Base-by-base conservation (phyloP, 2,329 filamentous ascomycete genomes). In the Colletotrichum endophyticum region DNA sequence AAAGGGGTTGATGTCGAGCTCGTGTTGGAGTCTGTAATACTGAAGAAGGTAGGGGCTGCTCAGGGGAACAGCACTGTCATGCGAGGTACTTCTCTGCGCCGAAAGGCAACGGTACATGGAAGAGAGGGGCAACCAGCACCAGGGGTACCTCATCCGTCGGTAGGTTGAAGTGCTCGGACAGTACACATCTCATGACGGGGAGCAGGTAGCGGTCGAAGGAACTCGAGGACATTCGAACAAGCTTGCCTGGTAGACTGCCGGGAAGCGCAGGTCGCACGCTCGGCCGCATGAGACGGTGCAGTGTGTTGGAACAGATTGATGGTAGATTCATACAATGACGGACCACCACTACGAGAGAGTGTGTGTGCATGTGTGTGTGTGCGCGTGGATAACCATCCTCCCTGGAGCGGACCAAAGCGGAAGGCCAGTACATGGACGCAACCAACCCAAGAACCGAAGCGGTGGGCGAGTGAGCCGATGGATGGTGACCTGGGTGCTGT, bases 231-330 rank as follows among this genome's bases (percentile, higher is more conserved):
- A 66, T 69, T 63, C 36, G 64, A 73, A 69, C 70, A 76, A 75
- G 75, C 71, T 75, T 77, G 73, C 73, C 56, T 69, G 30, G 49
- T 30, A 34, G 66, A 77, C 71, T 75, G 66, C 72, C 75, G 75
- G 72, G 67, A 67, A 66, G 49, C 36, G 61, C n/a, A 71, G 75
- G 75, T 62, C 75, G 75, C 75, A 63, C 75, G 3, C 39, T 8
- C 44, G 75, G 75, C 75, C 75, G 72, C 75, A 77, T 77, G 30
- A 62, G 36, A 22, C 49, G 53, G 59, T 62, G 36, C 36, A 66
- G 59, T 71, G 66, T 71, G 72, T 77, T 66, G 71, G 71, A 66
- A 28, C 44, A 36, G 39, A 68, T 28, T 25, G 28, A 53, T 22
- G 27, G 44, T 28, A 39, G 19, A n/a, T 56, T 22, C 44, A 36